phyloP scores from a whole-genome alignment of 345 rosid species.

The Gossypium longicalyx region DNA sequence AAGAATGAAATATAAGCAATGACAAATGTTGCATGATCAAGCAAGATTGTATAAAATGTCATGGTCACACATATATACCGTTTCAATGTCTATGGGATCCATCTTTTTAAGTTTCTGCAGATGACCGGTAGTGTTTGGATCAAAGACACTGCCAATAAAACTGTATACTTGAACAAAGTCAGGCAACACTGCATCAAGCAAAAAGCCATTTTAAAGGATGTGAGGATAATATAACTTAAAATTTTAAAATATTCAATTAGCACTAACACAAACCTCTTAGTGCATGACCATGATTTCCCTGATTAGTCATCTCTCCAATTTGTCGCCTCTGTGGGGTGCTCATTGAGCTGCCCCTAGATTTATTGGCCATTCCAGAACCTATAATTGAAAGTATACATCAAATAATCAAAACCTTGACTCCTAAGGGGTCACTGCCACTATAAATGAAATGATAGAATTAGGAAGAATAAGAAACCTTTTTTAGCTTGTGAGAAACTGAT shows the following conservation, averaged over 20 bases:
- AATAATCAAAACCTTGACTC: background rate
- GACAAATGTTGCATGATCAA: background rate
- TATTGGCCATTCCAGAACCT: constrained; percentile 42
- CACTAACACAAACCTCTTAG: constrained; percentile 45
- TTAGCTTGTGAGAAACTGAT: constrained; percentile 37
- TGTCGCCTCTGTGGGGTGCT: constrained; percentile 45
- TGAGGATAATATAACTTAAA: background rate
- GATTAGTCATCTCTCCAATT: constrained; percentile 42
- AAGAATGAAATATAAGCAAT: constrained; percentile 18
- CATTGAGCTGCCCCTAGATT: constrained; percentile 58
- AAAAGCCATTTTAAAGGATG: constrained; percentile 12
- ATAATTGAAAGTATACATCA: constrained; percentile 16
- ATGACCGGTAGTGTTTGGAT: constrained; percentile 62
- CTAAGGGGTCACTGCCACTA: background rate
- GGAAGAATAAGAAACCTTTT: constrained; percentile 37
- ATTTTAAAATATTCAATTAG: background rate
- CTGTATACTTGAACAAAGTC: constrained; percentile 80
- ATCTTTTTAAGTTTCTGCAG: constrained; percentile 76
- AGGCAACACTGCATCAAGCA: constrained; percentile 63
- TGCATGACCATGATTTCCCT: constrained; percentile 43
- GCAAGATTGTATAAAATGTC: constrained; percentile 3
- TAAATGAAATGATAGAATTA: background rate
- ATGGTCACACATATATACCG: constrained; percentile 35
- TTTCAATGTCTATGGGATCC: constrained; percentile 89
- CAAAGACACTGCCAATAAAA: constrained; percentile 52